Conservation (phyloP, 768 basidiomycete genomes). For the Naganishia vaughanmartiniae region DNA sequence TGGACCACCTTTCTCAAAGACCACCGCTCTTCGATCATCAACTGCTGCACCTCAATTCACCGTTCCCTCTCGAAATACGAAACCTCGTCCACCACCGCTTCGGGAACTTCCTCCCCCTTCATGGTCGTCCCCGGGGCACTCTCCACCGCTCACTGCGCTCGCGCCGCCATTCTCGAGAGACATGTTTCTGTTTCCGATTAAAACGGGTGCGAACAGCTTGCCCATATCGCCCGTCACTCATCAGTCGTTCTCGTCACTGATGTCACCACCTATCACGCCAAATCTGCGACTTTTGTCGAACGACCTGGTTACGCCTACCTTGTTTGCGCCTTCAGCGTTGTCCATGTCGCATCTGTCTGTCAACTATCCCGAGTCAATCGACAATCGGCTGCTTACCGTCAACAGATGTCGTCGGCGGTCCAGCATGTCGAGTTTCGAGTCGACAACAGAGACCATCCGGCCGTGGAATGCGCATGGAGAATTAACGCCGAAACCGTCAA, state of each 20-base stretch:
- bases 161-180: conserved; percentile 32
- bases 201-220: neutral
- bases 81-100: conserved; percentile 29
- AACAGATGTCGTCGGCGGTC: conserved; percentile 28
- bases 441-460: conserved; percentile 27
- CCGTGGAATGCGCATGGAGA: conserved; percentile 27
- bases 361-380: neutral
- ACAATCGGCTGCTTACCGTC: conserved; percentile 7
- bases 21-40: neutral
- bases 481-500: conserved; percentile 30
- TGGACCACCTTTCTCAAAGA: conserved; percentile 1
- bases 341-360: neutral
- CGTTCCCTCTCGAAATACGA: neutral
- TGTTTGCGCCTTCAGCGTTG: conserved; percentile 1
- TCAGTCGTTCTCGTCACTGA: conserved; percentile 12
- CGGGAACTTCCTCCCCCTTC: conserved; percentile 32
- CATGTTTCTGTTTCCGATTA: conserved; percentile 29
- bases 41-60: neutral
- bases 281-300: neutral
- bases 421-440: conserved; percentile 30
- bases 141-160: conserved; percentile 30
- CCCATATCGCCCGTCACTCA: conserved; percentile 3
- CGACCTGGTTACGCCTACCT: neutral
- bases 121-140: conserved; percentile 33
- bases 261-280: conserved; percentile 20